These are phyloP conservation scores for Talaromyces sp. DNA, from an alignment of 2,329 filamentous ascomycete species.

Conservation along the genomic window DNA sequence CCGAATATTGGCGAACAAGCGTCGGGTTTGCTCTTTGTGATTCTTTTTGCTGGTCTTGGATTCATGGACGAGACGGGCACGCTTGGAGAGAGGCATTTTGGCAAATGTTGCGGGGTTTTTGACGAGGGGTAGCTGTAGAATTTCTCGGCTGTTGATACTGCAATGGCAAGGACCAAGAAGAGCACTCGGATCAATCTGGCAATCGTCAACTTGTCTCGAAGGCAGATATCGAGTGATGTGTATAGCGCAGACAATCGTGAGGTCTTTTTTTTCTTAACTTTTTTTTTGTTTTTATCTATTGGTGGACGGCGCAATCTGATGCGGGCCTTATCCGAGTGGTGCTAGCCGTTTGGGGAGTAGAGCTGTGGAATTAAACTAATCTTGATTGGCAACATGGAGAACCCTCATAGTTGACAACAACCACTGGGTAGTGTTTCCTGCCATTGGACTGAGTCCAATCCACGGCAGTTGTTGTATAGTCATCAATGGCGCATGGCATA, in stretches of 20 bases:
- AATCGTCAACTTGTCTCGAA: not conserved
- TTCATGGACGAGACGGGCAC: slow-evolving; percentile 82
- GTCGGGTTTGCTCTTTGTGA: slow-evolving; percentile 80
- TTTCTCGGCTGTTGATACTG: not conserved
- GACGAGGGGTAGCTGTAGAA: not conserved
- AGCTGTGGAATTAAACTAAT: slow-evolving; percentile 3
- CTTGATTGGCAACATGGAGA: slow-evolving; percentile 9
- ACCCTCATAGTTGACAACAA: not conserved
- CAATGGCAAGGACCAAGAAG: not conserved
- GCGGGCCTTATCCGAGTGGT: slow-evolving; percentile 35
- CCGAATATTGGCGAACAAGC: slow-evolving; percentile 84
- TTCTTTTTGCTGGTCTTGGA: slow-evolving; percentile 90
- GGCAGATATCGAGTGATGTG: not conserved
- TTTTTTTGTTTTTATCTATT: slow-evolving; percentile 31
- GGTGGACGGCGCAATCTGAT: slow-evolving; percentile 35
- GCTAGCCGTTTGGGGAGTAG: slow-evolving; percentile 25
- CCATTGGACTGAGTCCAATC: not conserved
- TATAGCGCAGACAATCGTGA: not conserved
- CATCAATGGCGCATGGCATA: not conserved
- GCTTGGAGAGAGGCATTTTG: slow-evolving; percentile 92
- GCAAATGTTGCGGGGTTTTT: slow-evolving; percentile 11
- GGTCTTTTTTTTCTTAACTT: slow-evolving; percentile 14
- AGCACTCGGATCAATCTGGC: not conserved
- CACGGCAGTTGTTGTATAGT: not conserved
- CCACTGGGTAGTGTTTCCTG: not conserved